Evolutionary conservation across 495 filamentous ascomycete species (phyloP), one percentile per base, ranked within the genome.

Genomic region (Daldinia childiae): DNA sequence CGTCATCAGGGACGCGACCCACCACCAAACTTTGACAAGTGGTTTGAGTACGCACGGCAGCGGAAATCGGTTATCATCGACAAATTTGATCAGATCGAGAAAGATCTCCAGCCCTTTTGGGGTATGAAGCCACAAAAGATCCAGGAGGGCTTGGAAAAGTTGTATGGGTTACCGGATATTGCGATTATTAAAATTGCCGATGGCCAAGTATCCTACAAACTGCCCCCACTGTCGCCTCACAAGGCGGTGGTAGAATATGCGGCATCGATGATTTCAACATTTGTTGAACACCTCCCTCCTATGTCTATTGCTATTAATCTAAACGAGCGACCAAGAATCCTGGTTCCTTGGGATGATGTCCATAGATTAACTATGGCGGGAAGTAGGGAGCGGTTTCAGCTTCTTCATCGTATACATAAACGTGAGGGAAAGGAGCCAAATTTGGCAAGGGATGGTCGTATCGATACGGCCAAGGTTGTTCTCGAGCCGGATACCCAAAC

Each of bases 281-380:
- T 94, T 62, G 83, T 85, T n/a, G 71, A 90, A 64, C 83, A 90
- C 70, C 84, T 96, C 5, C 92, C 92, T 1, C 87, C 92, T 58
- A 92, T 96, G 91, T 90, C 93, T 65, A 79, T 96, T 38, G 90
- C 90, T 0, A 89, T 96, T 79, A 96, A 95, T 76, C 73, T 93
- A 26, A 87, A 92, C 48, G 91, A 94, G 70, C 86, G 92, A 69
- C 91, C 92, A n/a, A 84, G 92, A 14, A 86, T 94, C 5, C 83
- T 93, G 1, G 87, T 92, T 0, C 89, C 92, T 3, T 91, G 88
- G 84, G 85, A 89, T 59, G 68, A 74, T 43, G 58, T 78, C 14
- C 65, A 74, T 56, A 62, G 70, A 45, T 69, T 87, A 21, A 82
- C 73, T 48, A 75, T 77, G 17, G 73, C 73, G 21, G 58, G 81